Percentiles rank a stretch among this genome's conserved stretches.
These are phyloP conservation scores for Neoboletus magnificus DNA, from an alignment of 768 basidiomycete genomes.

Conservation along the genomic window DNA sequence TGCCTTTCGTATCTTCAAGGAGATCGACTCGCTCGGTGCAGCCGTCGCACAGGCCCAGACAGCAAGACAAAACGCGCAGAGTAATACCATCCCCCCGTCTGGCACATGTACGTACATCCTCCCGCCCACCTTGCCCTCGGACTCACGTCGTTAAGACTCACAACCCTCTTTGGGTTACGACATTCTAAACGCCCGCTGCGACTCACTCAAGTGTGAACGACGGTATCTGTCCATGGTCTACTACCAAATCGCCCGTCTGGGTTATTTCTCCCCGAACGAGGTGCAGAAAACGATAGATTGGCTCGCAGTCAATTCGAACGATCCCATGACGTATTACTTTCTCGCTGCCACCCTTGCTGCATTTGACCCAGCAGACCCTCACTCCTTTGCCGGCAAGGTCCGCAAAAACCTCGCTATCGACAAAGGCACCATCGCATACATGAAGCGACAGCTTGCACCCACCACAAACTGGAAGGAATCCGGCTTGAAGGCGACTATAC, in stretches of 20 bases:
- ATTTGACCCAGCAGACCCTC: slow-evolving; percentile 64
- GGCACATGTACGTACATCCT: slow-evolving; percentile 43
- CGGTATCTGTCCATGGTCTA: slow-evolving; percentile 63
- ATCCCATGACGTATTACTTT: slow-evolving; percentile 66
- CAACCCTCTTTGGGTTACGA: slow-evolving; percentile 58
- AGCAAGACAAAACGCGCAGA: slow-evolving; percentile 57
- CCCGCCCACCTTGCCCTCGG: background rate
- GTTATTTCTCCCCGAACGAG: slow-evolving; percentile 57
- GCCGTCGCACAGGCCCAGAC: slow-evolving; percentile 52
- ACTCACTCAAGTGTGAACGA: slow-evolving; percentile 73
- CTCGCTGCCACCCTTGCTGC: slow-evolving; percentile 61
- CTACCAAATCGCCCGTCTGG: slow-evolving; percentile 59
- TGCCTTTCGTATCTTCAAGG: slow-evolving; percentile 54
- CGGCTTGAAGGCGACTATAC: slow-evolving; percentile 65
- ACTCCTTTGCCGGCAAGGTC: slow-evolving; percentile 39
- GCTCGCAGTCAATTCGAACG: slow-evolving; percentile 62
- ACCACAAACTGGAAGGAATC: slow-evolving; percentile 63
- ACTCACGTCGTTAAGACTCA: slow-evolving; percentile 32
- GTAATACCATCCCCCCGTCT: slow-evolving; percentile 55
- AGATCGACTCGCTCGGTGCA: slow-evolving; percentile 58
- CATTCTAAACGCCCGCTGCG: slow-evolving; percentile 62
- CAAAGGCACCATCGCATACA: slow-evolving; percentile 45
- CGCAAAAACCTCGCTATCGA: slow-evolving; percentile 51
- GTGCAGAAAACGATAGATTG: slow-evolving; percentile 66
- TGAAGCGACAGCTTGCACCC: slow-evolving; percentile 56